Evolutionary conservation across 306 rosid species (phyloP), one percentile per base, ranked within the genome.

Genomic region (Trichosanthes truncata): DNA sequence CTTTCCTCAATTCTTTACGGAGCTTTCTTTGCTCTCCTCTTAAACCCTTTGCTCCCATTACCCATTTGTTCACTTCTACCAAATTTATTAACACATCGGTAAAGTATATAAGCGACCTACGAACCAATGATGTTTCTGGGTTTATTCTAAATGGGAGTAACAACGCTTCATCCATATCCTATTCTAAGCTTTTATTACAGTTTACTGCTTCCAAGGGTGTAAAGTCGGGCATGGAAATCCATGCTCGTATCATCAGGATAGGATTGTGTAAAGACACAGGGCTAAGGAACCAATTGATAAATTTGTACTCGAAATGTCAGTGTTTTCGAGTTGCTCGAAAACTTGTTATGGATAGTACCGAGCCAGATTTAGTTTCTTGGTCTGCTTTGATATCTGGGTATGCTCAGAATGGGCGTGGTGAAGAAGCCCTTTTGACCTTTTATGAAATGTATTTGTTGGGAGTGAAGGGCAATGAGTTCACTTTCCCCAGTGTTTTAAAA

Each of bases 361-460:
- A 88, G 80, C 90, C 86, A 41, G 93, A 84, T 85, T 81, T 84
- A 62, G 91, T 90, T 83, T 84, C 93, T 83, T 90, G 93, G 97
- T 90, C 89, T 84, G 92, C 98, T 80, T 85, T 89, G 87, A 86
- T 93, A 83, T 91, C 97, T 78, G 92, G 96, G n/a, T 88, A 87
- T 85, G 91, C 82, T 55, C 89, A 88, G 81, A 89, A 86, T 86
- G 93, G 96, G 80, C 77, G 87, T 80, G 86, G 82, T 45, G 80
- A 52, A 69, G 94, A 90, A 74, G 96, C 97, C 67, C 33, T 88
- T 57, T 86, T 77, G 62, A 84, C 90, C 55, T 93, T 90, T 81
- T 69, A 41, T 78, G 93, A 88, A 65, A 88, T 92, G 96, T 84
- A 77, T 18, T 12, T 67, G 67, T 80, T 89, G 86, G 92, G 90